Conservation (phyloP, 2,329 filamentous ascomycete species). For the Pseudogymnoascus sp. region DNA sequence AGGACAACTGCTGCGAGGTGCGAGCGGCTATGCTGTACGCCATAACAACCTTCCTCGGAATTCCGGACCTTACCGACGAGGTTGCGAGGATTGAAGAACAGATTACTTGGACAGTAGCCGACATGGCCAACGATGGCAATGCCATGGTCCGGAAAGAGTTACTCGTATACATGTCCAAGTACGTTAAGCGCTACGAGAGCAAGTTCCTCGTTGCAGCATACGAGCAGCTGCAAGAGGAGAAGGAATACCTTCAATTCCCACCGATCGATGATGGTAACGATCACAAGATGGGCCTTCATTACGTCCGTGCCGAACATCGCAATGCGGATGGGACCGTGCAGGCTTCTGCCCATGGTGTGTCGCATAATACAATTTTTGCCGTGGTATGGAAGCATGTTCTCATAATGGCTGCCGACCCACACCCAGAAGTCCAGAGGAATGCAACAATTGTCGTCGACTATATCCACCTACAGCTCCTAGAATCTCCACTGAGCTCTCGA, state of each 20-base stretch:
- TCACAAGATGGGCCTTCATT: conserved; percentile 55
- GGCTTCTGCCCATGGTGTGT: conserved; percentile 49
- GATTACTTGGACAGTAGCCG: conserved; percentile 77
- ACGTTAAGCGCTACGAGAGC: conserved; percentile 80
- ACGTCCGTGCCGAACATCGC: conserved; percentile 46
- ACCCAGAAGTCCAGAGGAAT: conserved; percentile 83
- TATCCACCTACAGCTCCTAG: conserved; percentile 67
- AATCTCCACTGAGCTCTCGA: conserved; percentile 64
- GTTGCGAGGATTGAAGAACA: conserved; percentile 85
- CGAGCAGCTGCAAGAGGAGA: conserved; percentile 81
- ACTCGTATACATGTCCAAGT: conserved; percentile 86
- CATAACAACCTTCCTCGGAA: conserved; percentile 87
- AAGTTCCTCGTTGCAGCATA: conserved; percentile 89
- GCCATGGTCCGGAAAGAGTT: conserved; percentile 90
- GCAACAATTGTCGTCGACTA: conserved; percentile 81
- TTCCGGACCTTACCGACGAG: conserved; percentile 84
- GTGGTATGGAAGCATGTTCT: conserved; percentile 91
- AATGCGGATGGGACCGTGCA: conserved; percentile 51
- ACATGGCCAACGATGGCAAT: conserved; percentile 90
- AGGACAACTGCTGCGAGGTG: conserved; percentile 85
- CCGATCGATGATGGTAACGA: conserved; percentile 47
- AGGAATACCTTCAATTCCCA: conserved; percentile 53
- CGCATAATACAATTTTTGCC: conserved; percentile 84
- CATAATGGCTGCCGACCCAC: conserved; percentile 85
- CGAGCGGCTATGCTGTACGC: conserved; percentile 88